Conservation (phyloP, 176 grass and related monocot genomes). For the Zoysia pacifica region DNA sequence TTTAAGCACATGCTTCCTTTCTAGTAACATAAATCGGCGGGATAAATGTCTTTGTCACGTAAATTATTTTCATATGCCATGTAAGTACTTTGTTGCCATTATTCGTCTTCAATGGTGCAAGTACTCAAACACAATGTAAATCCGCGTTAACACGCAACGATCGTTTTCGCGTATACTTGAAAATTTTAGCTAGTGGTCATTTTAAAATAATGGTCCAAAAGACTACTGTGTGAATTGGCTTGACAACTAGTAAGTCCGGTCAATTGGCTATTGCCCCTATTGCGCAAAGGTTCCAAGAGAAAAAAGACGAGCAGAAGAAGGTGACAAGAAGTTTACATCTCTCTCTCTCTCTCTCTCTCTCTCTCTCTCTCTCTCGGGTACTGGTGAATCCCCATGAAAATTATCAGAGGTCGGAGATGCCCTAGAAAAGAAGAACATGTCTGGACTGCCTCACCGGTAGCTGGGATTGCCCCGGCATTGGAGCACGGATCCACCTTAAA, state of each 20-base stretch:
- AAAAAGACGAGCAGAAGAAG: no score
- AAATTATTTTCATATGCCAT: neutral
- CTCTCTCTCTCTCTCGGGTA: neutral
- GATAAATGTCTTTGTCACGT: neutral
- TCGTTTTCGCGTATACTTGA: conserved; percentile 19
- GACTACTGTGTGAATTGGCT: neutral
- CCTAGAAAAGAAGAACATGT: conserved; percentile 41
- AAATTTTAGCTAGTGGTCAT: neutral
- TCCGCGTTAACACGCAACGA: conserved; percentile 20
- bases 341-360: neutral
- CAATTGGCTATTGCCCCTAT: no score
- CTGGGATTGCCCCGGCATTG: neutral
- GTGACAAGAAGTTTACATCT: no score
- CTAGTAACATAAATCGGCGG: neutral
- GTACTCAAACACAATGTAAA: no score
- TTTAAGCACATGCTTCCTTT: conserved; percentile 1
- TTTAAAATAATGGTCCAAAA: neutral
- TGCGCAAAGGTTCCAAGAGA: no score
- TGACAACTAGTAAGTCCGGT: neutral
- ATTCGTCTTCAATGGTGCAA: neutral
- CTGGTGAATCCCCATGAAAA: conserved; percentile 25
- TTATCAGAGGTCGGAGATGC: neutral
- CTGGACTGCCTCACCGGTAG: neutral
- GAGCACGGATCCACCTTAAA: conserved; percentile 13
- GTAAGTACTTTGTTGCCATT: neutral